Conservation (phyloP, 208 protist species). For the Angomonas desouzai region DNA sequence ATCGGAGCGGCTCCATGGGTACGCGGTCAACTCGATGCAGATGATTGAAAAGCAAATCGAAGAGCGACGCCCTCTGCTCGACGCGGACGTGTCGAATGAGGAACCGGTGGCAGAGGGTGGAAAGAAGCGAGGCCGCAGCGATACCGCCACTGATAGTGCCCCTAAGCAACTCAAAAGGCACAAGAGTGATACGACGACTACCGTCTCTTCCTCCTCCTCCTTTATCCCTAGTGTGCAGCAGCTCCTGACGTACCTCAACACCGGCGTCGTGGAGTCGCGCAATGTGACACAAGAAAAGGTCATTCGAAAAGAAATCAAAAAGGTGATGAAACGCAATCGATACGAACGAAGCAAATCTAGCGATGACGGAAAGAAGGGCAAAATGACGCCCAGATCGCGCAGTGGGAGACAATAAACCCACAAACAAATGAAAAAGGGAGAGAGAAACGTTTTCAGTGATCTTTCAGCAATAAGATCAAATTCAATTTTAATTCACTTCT, state of each 20-base stretch:
- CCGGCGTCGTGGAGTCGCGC: neutral
- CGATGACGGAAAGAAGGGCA: neutral
- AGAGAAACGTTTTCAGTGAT: too few species aligned
- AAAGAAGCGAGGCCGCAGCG: slow-evolving; percentile 6
- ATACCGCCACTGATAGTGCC: neutral
- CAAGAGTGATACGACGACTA: slow-evolving; percentile 5
- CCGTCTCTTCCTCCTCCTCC: neutral
- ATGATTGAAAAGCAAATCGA: slow-evolving; percentile 78
- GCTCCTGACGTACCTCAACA: neutral
- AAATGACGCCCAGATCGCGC: neutral
- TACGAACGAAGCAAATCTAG: slow-evolving; percentile 2
- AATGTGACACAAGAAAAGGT: slow-evolving; percentile 7
- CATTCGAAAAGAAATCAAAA: slow-evolving; percentile 11
- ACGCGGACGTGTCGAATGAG: neutral
- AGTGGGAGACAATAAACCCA: neutral
- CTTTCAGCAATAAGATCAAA: slow-evolving; percentile 5
- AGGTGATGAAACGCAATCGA: slow-evolving; percentile 8
- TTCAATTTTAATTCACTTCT: neutral
- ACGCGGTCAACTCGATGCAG: slow-evolving; percentile 42
- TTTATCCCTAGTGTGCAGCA: slow-evolving; percentile 2
- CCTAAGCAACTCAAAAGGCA: slow-evolving; percentile 2
- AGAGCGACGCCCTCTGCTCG: slow-evolving; percentile 39
- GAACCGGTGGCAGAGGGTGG: neutral
- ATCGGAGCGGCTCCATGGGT: slow-evolving; percentile 52
- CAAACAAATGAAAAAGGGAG: neutral